Evolutionary conservation across 345 rosid species (phyloP), one percentile per base, ranked within the genome.

Genomic region (Syzygium grande): DNA sequence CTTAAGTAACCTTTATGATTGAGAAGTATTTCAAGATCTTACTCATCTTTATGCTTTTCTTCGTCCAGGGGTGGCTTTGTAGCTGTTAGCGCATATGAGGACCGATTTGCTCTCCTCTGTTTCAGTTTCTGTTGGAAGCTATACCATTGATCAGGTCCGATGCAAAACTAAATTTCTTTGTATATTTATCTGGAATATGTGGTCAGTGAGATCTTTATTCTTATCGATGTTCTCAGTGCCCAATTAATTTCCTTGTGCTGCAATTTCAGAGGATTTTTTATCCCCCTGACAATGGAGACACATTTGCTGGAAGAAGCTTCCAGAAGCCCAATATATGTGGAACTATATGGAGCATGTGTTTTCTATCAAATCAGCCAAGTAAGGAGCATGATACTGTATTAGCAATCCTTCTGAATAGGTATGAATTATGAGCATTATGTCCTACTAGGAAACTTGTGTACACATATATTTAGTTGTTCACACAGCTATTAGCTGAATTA

Each of bases 261-360:
- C 46, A 84, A 38, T 68, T 92, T 88, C 93, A 96, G 99, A 93
- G 90, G 92, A 92, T 96, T 89, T 90, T 84, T 86, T 96, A 94
- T 94, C 97, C 99, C 88, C 90, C 96, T 89, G 98, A 95, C 87
- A 92, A 84, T 86, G 93, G 88, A 78, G 91, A 91, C 87, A 85
- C 90, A 78, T 87, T 77, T 90, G 49, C 88, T 88, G 77, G 92
- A 52, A 91, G 91, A 92, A 92, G 88, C 90, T 52, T 65, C 55
- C 93, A 84, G 51, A 91, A 89, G 87, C 87, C 86, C 30, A 80
- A 68, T 87, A 88, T 94, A 89, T 85, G 92, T 89, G 99, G 99
- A 88, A 95, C 99, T 88, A 94, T 98, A 89, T 98, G 99, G 99
- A 95, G 99, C 95, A 95, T 98, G 95, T 96, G 98, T 93, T 98